Base-by-base conservation (phyloP, 1,139 yeast genomes). In the Sugiyamaella pinicola region DNA sequence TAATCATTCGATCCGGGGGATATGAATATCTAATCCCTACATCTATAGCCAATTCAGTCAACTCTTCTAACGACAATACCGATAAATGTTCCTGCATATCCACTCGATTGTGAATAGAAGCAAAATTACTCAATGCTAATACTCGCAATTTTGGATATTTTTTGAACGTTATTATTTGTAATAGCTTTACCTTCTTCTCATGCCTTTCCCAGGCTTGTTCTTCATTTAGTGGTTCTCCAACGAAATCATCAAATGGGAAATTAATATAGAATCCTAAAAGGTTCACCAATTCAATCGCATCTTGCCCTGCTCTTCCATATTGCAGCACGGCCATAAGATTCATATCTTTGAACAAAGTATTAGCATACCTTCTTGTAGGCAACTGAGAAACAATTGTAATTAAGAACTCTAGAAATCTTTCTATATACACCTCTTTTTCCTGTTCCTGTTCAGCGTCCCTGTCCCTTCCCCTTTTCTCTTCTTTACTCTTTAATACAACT, bases 231-330 rank as follows among this genome's bases (percentile, higher is more conserved):
- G 63, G 53, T 19, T 58, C 63, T 10, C 81, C 80, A 0, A 73
- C 61, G 50, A 74, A 69, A 50, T 77, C 81, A 58, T 77, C 71
- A 13, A 78, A 62, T 1, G 81, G 80, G 55, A 71, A 75, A 45
- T 68, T 58, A 2, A 73, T 47, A 44, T 64, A 70, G 43, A 68
- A 63, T 10, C 62, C 59, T 2, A 75, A 55, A 5, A 65, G 38
- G 1, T 63, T 60, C 17, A 61, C 47, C 37, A 54, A 54, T 8
- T 43, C 18, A 13, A 24, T 35, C 5, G 17, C 34, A 4, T 31
- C 31, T 29, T 4, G 6, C 9, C 19, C 15, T 6, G 15, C 6
- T 24, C 8, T 28, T 7, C 12, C 4, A 15, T 13, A 33, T 15
- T 15, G 8, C 10, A 40, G 12, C 6, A 38, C 28, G 2, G 42